These are phyloP conservation scores for Cryptococcus maquisensis DNA, from an alignment of 1,284 basidiomycete species.

Conservation along the genomic window DNA sequence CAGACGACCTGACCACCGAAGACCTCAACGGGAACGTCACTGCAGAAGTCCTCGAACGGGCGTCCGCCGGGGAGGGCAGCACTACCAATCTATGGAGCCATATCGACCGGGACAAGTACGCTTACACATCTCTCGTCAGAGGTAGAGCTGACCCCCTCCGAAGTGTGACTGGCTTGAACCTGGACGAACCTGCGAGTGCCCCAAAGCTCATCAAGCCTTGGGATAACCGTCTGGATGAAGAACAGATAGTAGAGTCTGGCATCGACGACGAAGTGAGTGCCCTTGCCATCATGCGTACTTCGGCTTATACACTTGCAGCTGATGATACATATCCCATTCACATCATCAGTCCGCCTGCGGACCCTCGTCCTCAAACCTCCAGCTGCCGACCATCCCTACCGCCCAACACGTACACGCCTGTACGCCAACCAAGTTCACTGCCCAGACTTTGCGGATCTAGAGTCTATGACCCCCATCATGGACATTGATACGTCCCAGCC, in stretches of 20 bases:
- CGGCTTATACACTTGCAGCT: conserved; percentile 26
- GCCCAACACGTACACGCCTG: conserved; percentile 39
- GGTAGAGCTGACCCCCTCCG: conserved; percentile 7
- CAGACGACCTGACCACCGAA: conserved; percentile 47
- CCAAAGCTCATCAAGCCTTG: conserved; percentile 49
- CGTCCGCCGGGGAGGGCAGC: conserved; percentile 44
- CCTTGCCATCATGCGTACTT: background rate
- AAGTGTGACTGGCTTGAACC: conserved; percentile 46
- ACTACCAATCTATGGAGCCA: conserved; percentile 46
- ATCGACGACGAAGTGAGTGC: conserved; percentile 48
- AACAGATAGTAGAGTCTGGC: conserved; percentile 41
- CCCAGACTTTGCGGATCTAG: conserved; percentile 44
- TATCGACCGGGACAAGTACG: conserved; percentile 48
- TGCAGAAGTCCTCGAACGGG: conserved; percentile 42
- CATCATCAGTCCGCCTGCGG: conserved; percentile 41
- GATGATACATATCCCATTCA: conserved; percentile 49
- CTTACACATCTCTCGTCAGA: background rate
- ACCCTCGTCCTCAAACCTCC: conserved; percentile 44
- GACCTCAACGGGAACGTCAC: conserved; percentile 38
- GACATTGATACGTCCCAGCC: conserved; percentile 40
- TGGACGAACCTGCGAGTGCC: conserved; percentile 34
- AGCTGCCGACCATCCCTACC: conserved; percentile 39
- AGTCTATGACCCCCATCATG: conserved; percentile 44
- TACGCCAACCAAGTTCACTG: conserved; percentile 42
- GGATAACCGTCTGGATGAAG: conserved; percentile 46